phyloP scores from a whole-genome alignment of 2,329 filamentous ascomycete species.

The Scedosporium boydii region DNA sequence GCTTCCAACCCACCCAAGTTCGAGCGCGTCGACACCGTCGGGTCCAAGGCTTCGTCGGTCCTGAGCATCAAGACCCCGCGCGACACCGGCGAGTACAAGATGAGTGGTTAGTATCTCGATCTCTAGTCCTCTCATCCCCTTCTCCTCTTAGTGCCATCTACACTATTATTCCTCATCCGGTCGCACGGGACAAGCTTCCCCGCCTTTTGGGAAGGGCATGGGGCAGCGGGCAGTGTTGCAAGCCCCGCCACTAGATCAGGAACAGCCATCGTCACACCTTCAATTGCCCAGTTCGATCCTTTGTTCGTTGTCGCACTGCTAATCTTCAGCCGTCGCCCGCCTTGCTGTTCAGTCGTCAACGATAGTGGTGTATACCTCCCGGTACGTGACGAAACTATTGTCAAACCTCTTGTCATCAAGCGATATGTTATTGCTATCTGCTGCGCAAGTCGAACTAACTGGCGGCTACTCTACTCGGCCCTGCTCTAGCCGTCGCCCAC shows the following conservation, averaged over 20 bases:
- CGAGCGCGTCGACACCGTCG: conserved; percentile 52
- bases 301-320: neutral
- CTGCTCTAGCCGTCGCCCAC: conserved; percentile 66
- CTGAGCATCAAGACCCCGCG: conserved; percentile 52
- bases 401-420: neutral
- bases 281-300: neutral
- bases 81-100: conserved; percentile 66
- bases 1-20: conserved; percentile 32
- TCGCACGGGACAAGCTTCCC: neutral
- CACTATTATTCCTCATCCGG: neutral
- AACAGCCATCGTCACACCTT: neutral
- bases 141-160: neutral
- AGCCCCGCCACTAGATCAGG: neutral
- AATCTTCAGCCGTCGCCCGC: neutral
- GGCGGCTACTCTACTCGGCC: neutral
- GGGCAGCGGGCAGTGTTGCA: neutral
- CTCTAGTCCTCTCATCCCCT: neutral
- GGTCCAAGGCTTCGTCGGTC: conserved; percentile 48
- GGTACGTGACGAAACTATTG: conserved; percentile 39
- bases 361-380: conserved; percentile 92
- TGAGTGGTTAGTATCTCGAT: conserved; percentile 56
- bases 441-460: neutral
- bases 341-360: conserved; percentile 63
- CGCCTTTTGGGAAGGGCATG: neutral
- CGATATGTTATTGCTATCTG: too few relatives aligned